phyloP scores from a whole-genome alignment of 1,284 basidiomycete species.

The Porodaedalea pini region DNA sequence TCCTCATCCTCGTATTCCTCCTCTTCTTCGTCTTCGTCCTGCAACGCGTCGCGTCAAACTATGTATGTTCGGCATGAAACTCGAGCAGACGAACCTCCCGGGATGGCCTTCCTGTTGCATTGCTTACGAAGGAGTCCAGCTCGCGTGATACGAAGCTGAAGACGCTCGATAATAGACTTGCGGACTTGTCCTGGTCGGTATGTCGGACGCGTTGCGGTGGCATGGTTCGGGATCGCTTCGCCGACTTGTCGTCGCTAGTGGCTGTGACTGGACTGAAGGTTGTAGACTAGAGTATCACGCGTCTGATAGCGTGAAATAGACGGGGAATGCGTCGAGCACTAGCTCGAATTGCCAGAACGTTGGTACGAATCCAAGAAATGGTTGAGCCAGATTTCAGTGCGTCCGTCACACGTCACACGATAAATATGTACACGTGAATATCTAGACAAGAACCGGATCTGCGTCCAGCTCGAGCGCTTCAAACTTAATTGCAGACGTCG shows the following conservation, averaged over 20 bases:
- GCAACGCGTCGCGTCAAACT: slow-evolving; percentile 16
- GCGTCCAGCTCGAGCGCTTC: background rate
- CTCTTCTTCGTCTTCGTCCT: slow-evolving; percentile 12
- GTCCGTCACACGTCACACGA: slow-evolving; percentile 4
- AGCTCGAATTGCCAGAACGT: background rate
- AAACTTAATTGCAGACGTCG: too few relatives aligned
- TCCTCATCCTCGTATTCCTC: slow-evolving; percentile 14
- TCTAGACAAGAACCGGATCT: slow-evolving; percentile 1
- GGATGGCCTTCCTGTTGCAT: slow-evolving; percentile 50
- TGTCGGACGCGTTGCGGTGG: slow-evolving; percentile 10
- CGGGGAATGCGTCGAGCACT: background rate
- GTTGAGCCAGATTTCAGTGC: background rate
- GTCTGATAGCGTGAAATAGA: background rate
- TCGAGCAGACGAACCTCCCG: slow-evolving; percentile 26
- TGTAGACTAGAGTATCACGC: background rate
- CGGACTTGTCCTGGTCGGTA: slow-evolving; percentile 2
- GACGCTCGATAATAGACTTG: slow-evolving; percentile 56
- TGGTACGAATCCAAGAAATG: background rate
- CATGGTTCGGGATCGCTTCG: slow-evolving; percentile 1
- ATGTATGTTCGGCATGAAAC: slow-evolving; percentile 1
- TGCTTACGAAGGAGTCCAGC: slow-evolving; percentile 63
- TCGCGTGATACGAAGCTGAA: slow-evolving; percentile 68
- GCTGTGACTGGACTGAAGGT: background rate
- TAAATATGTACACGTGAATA: background rate
- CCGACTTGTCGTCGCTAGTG: background rate